phyloP scores from a whole-genome alignment of 257 asterid species.

The Lycium barbarum region DNA sequence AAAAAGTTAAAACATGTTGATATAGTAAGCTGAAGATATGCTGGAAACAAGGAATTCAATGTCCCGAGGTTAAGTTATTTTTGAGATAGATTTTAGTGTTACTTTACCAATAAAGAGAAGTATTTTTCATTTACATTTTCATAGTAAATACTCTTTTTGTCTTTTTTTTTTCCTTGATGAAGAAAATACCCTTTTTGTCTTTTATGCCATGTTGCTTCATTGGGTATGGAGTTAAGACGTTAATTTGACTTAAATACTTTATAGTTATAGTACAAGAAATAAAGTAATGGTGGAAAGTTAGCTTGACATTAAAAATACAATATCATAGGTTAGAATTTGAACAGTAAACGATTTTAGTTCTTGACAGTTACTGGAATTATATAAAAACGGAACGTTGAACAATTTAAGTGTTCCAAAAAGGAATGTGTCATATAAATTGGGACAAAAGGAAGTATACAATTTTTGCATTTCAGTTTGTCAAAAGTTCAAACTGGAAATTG shows the following conservation, averaged over 20 bases:
- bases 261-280: background rate
- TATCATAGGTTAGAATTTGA: background rate
- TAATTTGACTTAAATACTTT: background rate
- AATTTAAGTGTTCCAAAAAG: background rate
- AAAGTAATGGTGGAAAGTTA: background rate
- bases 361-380: background rate
- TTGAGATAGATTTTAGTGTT: background rate
- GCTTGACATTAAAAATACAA: slow-evolving; percentile 1
- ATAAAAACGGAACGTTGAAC: background rate
- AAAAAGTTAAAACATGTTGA: background rate
- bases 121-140: background rate
- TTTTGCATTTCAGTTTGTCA: background rate
- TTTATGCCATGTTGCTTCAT: background rate
- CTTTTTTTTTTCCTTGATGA: too few relatives aligned
- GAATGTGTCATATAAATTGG: background rate
- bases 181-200: background rate
- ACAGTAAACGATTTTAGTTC: background rate
- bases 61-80: background rate
- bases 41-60: too few relatives aligned
- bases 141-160: background rate
- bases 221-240: background rate
- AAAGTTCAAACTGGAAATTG: background rate
- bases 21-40: too few relatives aligned
- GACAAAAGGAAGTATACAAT: background rate
- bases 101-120: background rate